Evolutionary conservation across 2,329 filamentous ascomycete species (phyloP), one percentile per base, ranked within the genome.

Genomic region (Fusarium sp.): DNA sequence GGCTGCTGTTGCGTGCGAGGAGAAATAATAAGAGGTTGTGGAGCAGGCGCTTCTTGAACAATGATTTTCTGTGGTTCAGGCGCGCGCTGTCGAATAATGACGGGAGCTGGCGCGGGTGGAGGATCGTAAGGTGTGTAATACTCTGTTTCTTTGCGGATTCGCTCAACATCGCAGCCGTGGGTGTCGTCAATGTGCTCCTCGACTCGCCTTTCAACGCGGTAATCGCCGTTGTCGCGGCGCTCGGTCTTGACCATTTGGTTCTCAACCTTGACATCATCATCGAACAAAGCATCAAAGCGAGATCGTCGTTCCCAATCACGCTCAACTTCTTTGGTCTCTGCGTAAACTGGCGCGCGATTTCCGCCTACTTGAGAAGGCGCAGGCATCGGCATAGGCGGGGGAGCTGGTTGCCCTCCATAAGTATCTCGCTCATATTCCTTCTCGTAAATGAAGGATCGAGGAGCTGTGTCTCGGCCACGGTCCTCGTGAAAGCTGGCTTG

Each of bases 121-220:
- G 85, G 84, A 23, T 86, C 81, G 26, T 83, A 80, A 5, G 84
- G 84, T 45, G 84, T 80, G 72, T 86, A 90, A 76, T 89, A 90
- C 70, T 90, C 88, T 4, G 86, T 88, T 75, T 90, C 88, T 76
- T 85, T 86, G 73, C 85, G 85, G 74, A 88, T 89, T 74, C 83
- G 84, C 75, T 90, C 88, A 43, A 89, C 74, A 19, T 89, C 85
- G 58, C 81, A 82, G 45, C 82, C 81, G 23, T 76, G 76, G 19
- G 77, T 71, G 25, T 85, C 84, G 45, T 85, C 84, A 28, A 82
- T 78, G 49, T 82, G 82, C 68, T 87, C 85, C 57, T 87, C 81
- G 18, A 81, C 81, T 54, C 84, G 84, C 71, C 85, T 85, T 70
- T 89, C 86, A 65, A 89, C 78, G 56, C 84, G 73, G 16, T 70